Evolutionary conservation across 257 asterid species (phyloP).

Genomic region (Cynanchum wilfordii): DNA sequence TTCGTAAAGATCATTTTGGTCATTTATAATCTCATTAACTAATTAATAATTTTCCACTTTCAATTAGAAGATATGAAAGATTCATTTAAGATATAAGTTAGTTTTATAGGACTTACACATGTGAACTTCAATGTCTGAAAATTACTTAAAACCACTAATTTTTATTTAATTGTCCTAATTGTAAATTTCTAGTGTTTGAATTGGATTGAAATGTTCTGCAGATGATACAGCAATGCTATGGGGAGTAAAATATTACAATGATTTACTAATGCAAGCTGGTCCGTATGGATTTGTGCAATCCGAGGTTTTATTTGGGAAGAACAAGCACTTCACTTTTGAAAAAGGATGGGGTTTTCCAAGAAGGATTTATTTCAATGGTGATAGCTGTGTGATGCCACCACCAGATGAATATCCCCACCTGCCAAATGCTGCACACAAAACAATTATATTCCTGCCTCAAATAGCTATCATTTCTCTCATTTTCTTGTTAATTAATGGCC

Average conservation of each 20-base stretch:
- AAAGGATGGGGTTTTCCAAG: conserved; percentile 31
- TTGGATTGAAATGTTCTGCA: not conserved
- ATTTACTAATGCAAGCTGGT: conserved; percentile 31
- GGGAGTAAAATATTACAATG: conserved; percentile 28
- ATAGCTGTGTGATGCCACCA: conserved; percentile 32
- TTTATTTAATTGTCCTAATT: too few species aligned
- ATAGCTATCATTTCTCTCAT: not conserved
- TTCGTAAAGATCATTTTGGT: too few species aligned
- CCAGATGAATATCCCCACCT: conserved; percentile 26
- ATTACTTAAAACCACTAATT: too few species aligned
- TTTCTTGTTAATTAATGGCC: not conserved
- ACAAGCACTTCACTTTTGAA: conserved; percentile 21
- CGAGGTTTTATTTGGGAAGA: conserved; percentile 25
- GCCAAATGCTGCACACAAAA: conserved; percentile 14
- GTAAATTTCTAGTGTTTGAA: not conserved
- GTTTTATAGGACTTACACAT: too few species aligned
- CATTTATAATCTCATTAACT: too few species aligned
- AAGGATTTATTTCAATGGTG: conserved; percentile 28
- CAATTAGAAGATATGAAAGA: too few species aligned
- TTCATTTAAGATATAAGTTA: too few species aligned
- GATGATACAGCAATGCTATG: conserved; percentile 36
- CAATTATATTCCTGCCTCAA: not conserved
- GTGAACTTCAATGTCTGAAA: not conserved
- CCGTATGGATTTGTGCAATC: conserved; percentile 29
- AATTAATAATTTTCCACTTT: too few species aligned